Evolutionary conservation across 208 protist species (phyloP).

Genomic region (Leishmania amazonensis): DNA sequence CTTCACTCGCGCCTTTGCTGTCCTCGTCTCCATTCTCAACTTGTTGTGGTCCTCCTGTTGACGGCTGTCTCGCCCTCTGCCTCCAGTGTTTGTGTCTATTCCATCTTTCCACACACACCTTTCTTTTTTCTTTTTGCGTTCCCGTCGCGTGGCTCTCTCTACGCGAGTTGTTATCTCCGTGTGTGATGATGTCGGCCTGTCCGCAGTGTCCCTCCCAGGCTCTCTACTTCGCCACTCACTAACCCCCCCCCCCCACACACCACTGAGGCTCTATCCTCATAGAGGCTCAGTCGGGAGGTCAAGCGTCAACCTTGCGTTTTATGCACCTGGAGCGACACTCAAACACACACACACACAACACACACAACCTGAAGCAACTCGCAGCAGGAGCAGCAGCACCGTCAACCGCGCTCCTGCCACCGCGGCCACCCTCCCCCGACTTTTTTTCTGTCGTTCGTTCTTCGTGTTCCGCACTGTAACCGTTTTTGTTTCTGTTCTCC

Average conservation of each 20-base stretch:
- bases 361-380: background rate
- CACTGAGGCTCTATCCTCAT: background rate
- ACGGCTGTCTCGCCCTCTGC: background rate
- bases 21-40: background rate
- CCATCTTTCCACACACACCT: background rate
- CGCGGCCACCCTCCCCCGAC: background rate
- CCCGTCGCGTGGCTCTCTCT: background rate
- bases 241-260: background rate
- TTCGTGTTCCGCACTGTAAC: background rate
- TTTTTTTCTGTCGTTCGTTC: background rate
- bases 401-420: background rate
- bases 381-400: background rate
- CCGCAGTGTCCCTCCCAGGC: background rate
- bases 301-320: background rate
- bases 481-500: background rate
- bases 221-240: background rate
- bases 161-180: background rate
- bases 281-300: background rate
- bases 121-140: background rate
- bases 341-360: background rate
- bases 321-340: background rate
- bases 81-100: background rate
- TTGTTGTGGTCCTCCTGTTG: background rate
- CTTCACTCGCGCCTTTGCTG: background rate
- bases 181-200: constrained; percentile 6